Base-by-base conservation (phyloP, 371 early-diverging fungal genomes). In the Actinomortierella wolfii region DNA sequence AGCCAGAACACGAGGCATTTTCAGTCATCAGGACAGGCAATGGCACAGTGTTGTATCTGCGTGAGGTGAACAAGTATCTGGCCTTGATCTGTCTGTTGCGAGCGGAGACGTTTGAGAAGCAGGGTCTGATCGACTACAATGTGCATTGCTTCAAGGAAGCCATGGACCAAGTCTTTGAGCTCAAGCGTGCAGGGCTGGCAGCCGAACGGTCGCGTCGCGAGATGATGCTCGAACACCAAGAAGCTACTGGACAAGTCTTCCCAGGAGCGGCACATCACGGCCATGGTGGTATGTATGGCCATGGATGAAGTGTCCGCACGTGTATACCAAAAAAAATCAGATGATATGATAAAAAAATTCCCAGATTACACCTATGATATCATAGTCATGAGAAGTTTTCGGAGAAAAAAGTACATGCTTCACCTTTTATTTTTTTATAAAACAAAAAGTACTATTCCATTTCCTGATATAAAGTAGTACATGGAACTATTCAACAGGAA, bases 51-150 rank as follows among this genome's bases (percentile, higher is more conserved):
- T 76, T 95, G 24, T 92, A 93, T 66, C 79, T 92, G 76, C 81
- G 92, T 54, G 88, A 89, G 69, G 89, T 94, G 15, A 91, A 91
- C 75, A 73, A 73, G 65, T 77, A 88, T 24, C 76, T 95, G 29
- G 89, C 92, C 2, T 71, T 94, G 53, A 92, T 95, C 44, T 92
- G 92, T 74, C 76, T 95, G 51, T 64, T 95, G 47, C 82, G 94
- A 25, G 87, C 92, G 40, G 96, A 94, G 56, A 91, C 91, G 43
- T 94, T 92, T 80, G 93, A 92, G 61, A 92, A 91, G 67, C 92
- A 90, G 63, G 96, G 94, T 3, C 65, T 95, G 69, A 86, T 95
- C 51, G 94, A 95, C 61, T 94, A 91, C 78, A 95, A 95, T 63
- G 93, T 95, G 48, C 87, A 86, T 54, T 89, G 89, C 62, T 89